phyloP scores from a whole-genome alignment of 345 rosid genomes.

The Salix dunnii region DNA sequence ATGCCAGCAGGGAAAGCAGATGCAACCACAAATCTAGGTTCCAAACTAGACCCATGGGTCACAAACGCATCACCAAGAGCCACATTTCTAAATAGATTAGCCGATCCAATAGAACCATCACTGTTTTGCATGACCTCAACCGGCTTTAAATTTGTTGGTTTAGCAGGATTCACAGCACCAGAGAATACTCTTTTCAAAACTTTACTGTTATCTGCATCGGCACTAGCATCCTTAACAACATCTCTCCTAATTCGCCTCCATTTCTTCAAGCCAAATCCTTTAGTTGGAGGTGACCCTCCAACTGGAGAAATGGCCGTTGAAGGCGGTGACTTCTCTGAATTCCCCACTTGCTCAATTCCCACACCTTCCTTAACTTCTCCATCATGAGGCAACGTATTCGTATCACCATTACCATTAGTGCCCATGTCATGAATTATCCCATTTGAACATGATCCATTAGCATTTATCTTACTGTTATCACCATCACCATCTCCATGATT shows the following conservation, averaged over 20 bases:
- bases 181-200: constrained; percentile 64
- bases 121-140: constrained; percentile 36
- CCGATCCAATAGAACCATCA: constrained; percentile 42
- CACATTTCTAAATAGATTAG: constrained; percentile 27
- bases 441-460: constrained; percentile 38
- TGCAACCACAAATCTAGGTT: constrained; percentile 48
- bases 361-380: constrained; percentile 16
- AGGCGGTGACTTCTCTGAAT: constrained; percentile 18
- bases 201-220: constrained; percentile 41
- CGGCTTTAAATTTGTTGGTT: constrained; percentile 29
- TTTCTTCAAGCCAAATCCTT: constrained; percentile 73
- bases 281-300: constrained; percentile 37
- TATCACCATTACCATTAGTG: constrained; percentile 12
- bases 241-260: constrained; percentile 78
- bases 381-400: constrained; percentile 10
- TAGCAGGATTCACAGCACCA: constrained; percentile 40
- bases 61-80: constrained; percentile 35
- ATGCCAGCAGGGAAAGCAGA: constrained; percentile 43
- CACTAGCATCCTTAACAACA: constrained; percentile 43
- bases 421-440: constrained; percentile 18
- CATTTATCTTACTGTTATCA: constrained; percentile 16
- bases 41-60: constrained; percentile 36
- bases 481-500: not conserved
- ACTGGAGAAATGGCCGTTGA: constrained; percentile 19
- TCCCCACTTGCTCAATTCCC: constrained; percentile 13